These are phyloP conservation scores for Fraxinus angustifolia DNA, from an alignment of 305 asterid species.

Conservation along the genomic window DNA sequence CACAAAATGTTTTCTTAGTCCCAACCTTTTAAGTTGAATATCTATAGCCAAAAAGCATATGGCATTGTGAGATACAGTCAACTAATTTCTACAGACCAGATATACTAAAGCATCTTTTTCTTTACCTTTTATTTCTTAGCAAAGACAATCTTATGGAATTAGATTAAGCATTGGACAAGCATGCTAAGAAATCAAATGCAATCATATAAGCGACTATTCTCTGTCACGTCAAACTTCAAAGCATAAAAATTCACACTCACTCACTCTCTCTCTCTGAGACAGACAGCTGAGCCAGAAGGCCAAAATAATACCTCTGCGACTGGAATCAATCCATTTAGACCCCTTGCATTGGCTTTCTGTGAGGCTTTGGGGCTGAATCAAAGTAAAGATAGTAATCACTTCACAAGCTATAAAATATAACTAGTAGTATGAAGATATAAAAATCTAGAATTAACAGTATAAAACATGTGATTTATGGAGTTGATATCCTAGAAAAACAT, in stretches of 20 bases:
- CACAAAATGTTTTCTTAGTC: background rate
- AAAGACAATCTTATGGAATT: slow-evolving; percentile 1
- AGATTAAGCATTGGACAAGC: background rate
- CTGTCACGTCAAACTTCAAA: background rate
- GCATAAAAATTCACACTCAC: slow-evolving; percentile 6
- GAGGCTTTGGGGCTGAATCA: slow-evolving; percentile 69
- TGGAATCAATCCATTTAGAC: slow-evolving; percentile 24
- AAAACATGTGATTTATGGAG: background rate
- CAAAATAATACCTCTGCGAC: slow-evolving; percentile 25
- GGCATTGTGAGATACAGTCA: background rate
- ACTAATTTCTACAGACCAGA: background rate
- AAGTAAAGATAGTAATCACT: slow-evolving; percentile 7
- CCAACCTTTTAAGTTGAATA: background rate
- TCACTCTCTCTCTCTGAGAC: slow-evolving; percentile 2
- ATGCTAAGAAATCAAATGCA: background rate
- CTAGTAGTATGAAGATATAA: background rate
- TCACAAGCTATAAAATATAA: background rate
- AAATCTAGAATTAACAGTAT: background rate
- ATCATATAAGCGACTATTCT: background rate
- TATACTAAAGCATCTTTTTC: background rate
- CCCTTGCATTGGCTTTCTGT: slow-evolving; percentile 36
- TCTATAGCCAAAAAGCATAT: background rate
- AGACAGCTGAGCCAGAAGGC: background rate
- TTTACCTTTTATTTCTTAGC: background rate
- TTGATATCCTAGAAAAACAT: background rate